phyloP scores from a whole-genome alignment of 345 rosid genomes.

The Cardamine chenopodiifolia region DNA sequence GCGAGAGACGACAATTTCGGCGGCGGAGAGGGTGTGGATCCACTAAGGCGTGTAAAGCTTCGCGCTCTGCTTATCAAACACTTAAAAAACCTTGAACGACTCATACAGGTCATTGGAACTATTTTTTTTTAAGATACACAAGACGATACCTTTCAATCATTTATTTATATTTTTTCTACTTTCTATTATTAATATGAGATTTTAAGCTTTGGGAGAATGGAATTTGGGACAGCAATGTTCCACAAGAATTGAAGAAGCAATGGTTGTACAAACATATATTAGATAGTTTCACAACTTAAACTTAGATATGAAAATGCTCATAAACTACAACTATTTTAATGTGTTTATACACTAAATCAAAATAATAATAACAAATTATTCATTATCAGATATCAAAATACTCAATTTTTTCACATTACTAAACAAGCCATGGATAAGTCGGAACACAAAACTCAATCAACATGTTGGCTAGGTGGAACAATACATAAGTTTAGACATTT shows the following conservation, averaged over 20 bases:
- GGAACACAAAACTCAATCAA: too few species aligned
- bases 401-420: too few species aligned
- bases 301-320: too few species aligned
- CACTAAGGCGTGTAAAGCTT: slow-evolving; percentile 37
- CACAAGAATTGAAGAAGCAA: slow-evolving; percentile 24
- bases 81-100: slow-evolving; percentile 11
- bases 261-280: too few species aligned
- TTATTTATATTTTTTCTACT: background rate
- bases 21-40: slow-evolving; percentile 26
- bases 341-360: too few species aligned
- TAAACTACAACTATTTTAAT: too few species aligned
- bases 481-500: too few species aligned
- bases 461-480: too few species aligned
- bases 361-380: too few species aligned
- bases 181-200: background rate
- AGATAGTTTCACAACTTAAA: too few species aligned
- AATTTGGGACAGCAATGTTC: background rate
- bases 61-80: slow-evolving; percentile 45
- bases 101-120: slow-evolving; percentile 22
- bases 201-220: background rate
- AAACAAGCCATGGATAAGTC: too few species aligned
- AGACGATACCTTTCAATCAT: background rate
- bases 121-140: background rate
- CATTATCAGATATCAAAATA: too few species aligned
- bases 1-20: slow-evolving; percentile 25